Evolutionary conservation across 2,329 filamentous ascomycete genomes (phyloP), one percentile per base, ranked within the genome.

Genomic region (Cadophora sp.): DNA sequence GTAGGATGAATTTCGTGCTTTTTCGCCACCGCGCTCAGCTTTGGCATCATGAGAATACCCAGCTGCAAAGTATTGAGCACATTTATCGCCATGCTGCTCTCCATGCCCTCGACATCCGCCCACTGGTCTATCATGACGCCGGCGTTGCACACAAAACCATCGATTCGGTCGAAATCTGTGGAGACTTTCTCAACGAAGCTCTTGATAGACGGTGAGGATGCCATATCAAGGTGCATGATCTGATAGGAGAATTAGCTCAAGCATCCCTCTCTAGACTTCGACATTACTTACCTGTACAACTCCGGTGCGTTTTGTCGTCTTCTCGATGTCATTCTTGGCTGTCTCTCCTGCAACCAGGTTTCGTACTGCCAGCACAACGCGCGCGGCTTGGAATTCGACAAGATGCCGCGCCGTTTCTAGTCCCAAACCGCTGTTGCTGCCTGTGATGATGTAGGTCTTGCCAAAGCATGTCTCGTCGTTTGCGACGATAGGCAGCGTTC

Each of bases 341-440:
- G 74, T 76, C 61, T 83, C 78, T 65, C 82, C 83, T 69, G 81
- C 81, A 11, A 76, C 70, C 0, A 79, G 30, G 8, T 73, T 74
- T 2, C 80, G 78, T 2, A 78, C 76, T 9, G 74, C 80, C 67
- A 82, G 74, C 66, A 81, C 80, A 47, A 81, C 70, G n/a, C 75
- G 76, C 2, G 69, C 69, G 0, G 76, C 72, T 1, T 74, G 73
- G 1, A 80, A 75, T 0, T 70, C 70, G 1, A 76, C 71, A 8
- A 80, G 72, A n/a, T 80, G 76, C 2, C 72, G 73, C 14, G 76
- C 75, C 1, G 79, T 73, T 55, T 81, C 80, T 0, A 77, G 71
- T 0, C 81, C 80, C 0, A 82, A 72, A 6, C 81, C 81, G 0
- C 72, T 75, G 62, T 82, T 82, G 13, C 79, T 75, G 1, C 81